Base-by-base conservation (phyloP, 441 rosid species). In the Geranium incanum region DNA sequence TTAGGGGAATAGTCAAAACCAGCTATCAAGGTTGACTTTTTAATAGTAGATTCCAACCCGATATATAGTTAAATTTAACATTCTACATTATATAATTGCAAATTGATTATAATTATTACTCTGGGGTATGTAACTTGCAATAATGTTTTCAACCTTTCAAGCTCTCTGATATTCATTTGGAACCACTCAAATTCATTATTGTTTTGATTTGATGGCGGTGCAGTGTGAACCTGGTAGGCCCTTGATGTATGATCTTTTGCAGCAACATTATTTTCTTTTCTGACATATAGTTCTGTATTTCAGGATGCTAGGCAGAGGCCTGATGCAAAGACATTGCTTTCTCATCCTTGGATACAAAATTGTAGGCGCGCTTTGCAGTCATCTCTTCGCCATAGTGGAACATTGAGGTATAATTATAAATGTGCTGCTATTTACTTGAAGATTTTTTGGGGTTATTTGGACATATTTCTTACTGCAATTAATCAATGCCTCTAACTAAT, bases 271-370 rank as follows among this genome's bases (percentile, higher is more conserved):
- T 69, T 33, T 36, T 71, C 16, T 13, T 39, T 36, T 28, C 38
- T 16, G 63, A 37, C 60, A 19, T 75, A 8, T 77, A 52, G 62
- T 81, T 78, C 69, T 69, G 11, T 1, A 9, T 78, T 76, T 63
- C 83, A 95, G 99, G 99, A 93, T 85, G 91, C 99, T 68, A 87
- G 97, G 74, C 95, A 91, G 83, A 88, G 99, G 81, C 97, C 99
- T 59, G 98, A 95, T 86, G 99, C 99, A 39, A 93, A 95, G 86
- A 88, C 97, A 33, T 78, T 95, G 71, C 96, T 95, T 74, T 93
- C 98, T 75, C 99, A 95, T 78, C 94, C 97, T 75, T 95, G 99
- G 99, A 95, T 95, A 82, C 93, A 83, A 70, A 93, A 93, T 73
- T 91, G 84, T 77, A 83, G 91, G 78, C 96, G 94, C 74, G 94